A percentile compares a stretch with the other conserved stretches of the same genome.
phyloP scores from a whole-genome alignment of 1,284 basidiomycete species.

The Boletus sp. region DNA sequence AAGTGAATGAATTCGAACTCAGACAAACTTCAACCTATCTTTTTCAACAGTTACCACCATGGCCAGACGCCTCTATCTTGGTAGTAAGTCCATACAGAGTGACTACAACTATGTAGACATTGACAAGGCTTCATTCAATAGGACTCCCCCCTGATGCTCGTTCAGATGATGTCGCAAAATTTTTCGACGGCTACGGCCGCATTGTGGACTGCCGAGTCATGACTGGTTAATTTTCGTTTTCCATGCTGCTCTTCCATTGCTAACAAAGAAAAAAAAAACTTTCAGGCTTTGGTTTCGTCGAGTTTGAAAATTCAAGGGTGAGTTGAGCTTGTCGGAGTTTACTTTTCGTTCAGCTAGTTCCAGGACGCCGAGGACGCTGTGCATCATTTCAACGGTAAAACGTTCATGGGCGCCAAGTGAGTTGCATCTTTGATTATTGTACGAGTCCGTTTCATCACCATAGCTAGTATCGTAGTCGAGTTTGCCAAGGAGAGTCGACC shows the following conservation, averaged over 20 bases:
- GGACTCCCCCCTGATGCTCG: slow-evolving; percentile 77
- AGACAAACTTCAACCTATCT: slow-evolving; percentile 27
- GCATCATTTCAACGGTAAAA: slow-evolving; percentile 79
- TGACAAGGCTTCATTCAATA: slow-evolving; percentile 28
- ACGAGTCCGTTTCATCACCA: slow-evolving; percentile 11
- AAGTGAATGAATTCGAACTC: slow-evolving; percentile 38
- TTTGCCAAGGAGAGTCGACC: slow-evolving; percentile 87
- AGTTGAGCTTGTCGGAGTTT: slow-evolving; percentile 3
- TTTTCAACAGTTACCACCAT: slow-evolving; percentile 52
- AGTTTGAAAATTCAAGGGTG: slow-evolving; percentile 82
- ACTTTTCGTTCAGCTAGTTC: slow-evolving; percentile 5
- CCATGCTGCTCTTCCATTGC: neutral
- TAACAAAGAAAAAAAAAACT: slow-evolving; percentile 16
- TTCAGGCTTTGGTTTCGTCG: slow-evolving; percentile 85
- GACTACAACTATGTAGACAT: neutral
- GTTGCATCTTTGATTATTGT: slow-evolving; percentile 22
- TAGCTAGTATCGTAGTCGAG: slow-evolving; percentile 79
- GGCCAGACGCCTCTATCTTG: slow-evolving; percentile 80
- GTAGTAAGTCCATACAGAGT: slow-evolving; percentile 50
- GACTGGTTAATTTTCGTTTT: slow-evolving; percentile 59
- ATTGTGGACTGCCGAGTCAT: slow-evolving; percentile 91
- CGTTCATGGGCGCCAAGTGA: slow-evolving; percentile 84
- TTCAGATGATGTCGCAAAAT: slow-evolving; percentile 75
- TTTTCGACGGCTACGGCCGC: slow-evolving; percentile 82
- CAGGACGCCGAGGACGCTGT: slow-evolving; percentile 93